These are phyloP conservation scores for Coprinellus micaceus DNA, from an alignment of 768 basidiomycete genomes.

Conservation along the genomic window DNA sequence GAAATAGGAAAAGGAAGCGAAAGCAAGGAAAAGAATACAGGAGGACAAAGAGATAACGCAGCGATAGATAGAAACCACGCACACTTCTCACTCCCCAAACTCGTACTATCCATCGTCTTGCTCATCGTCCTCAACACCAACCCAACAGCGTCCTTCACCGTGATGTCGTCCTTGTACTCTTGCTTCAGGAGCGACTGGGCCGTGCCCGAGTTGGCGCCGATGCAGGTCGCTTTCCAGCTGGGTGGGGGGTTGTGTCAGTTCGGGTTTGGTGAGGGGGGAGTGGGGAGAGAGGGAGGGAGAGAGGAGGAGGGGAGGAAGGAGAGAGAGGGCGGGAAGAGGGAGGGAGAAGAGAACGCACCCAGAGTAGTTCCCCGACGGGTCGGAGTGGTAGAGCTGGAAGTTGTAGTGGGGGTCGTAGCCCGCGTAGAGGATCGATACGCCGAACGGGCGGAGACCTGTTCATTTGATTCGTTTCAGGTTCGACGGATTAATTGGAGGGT, in stretches of 20 bases:
- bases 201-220: slow-evolving; percentile 97
- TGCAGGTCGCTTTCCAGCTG: slow-evolving; percentile 98
- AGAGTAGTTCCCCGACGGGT: slow-evolving; percentile 96
- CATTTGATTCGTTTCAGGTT: too few relatives aligned
- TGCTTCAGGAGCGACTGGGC: slow-evolving; percentile 95
- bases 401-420: slow-evolving; percentile 94
- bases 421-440: slow-evolving; percentile 94
- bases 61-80: slow-evolving; percentile 31
- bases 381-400: slow-evolving; percentile 97
- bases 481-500: too few relatives aligned
- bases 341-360: too few relatives aligned
- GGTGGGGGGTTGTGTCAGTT: too few relatives aligned
- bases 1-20: neutral
- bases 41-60: too few relatives aligned
- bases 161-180: slow-evolving; percentile 95
- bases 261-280: too few relatives aligned
- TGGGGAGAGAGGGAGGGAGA: too few relatives aligned
- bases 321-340: too few relatives aligned
- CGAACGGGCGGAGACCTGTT: slow-evolving; percentile 96
- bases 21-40: neutral
- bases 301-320: too few relatives aligned
- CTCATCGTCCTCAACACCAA: slow-evolving; percentile 93
- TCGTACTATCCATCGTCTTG: slow-evolving; percentile 99
- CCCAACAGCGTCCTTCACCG: slow-evolving; percentile 87
- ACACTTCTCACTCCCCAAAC: slow-evolving; percentile 94